Evolutionary conservation across 176 grass and related monocot species (phyloP), one percentile per base, ranked within the genome.

Genomic region (Tuctoria greenei): DNA sequence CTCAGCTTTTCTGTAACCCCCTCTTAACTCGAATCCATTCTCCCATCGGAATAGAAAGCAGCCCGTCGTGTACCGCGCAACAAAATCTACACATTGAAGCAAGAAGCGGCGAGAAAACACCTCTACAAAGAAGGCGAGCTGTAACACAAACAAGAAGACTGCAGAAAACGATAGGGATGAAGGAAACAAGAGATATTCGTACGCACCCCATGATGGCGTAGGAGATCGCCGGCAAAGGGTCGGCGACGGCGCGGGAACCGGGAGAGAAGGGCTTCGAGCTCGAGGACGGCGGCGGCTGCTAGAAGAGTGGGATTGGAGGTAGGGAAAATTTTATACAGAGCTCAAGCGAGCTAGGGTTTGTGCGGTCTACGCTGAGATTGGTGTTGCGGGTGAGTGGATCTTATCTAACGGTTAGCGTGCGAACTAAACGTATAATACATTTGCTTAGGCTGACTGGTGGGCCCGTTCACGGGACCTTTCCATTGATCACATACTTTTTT

Each of bases 121-220:
- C 69, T 73, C 41, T 35, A 73, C 10, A 11, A 34, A 27, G 9
- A 17, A 44, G 23, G 31, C 46, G 31, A 26, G 16, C 0, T 6
- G 17, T 18, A 64, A 45, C 57, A 51, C 67, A 27, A 41, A 6
- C 2, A 31, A 31, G 2, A 21, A 24, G 10, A 4, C 15, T 17
- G 28, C 15, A 40, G 16, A n/a, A 58, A 42, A 45, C 15, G 61
- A 63, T 25, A 39, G 28, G 24, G 20, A 14, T 7, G 25, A 20
- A 62, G 21, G 28, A 7, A 14, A 37, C 54, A 35, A 3, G 1
- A 21, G n/a, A 77, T 56, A 3, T 45, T 57, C 43, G 82, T 21
- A 77, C 66, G 27, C 66, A 86, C 84, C 84, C 84, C 84, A 86
- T 86, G 72, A 61, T 17, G 83, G 35, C 69, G 58, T 13, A 71